Evolutionary conservation across 371 early-diverging fungal species (phyloP).

Genomic region (Syncephalastrum contaminatum): DNA sequence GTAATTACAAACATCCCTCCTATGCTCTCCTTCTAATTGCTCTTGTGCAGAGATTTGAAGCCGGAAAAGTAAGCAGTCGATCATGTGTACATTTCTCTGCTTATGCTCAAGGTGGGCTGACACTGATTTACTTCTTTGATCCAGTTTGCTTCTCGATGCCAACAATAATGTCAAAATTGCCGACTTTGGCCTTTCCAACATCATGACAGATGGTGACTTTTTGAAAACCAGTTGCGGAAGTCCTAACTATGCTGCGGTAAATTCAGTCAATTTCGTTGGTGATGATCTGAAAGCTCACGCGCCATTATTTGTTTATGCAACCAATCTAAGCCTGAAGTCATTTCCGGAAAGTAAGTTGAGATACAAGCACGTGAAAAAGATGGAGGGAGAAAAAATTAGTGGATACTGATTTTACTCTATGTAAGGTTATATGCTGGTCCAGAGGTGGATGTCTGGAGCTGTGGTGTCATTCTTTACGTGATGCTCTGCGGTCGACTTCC

Average conservation of each 20-base stretch:
- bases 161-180: slow-evolving; percentile 95
- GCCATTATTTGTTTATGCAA: not conserved
- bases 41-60: slow-evolving; percentile 65
- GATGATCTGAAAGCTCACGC: not conserved
- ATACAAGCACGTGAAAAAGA: not conserved
- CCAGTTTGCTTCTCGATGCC: slow-evolving; percentile 86
- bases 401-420: not conserved
- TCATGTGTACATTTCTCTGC: not conserved
- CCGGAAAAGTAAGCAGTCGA: slow-evolving; percentile 65
- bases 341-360: slow-evolving; percentile 76
- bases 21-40: not conserved
- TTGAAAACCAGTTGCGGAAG: slow-evolving; percentile 94
- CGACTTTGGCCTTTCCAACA: slow-evolving; percentile 96
- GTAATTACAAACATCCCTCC: slow-evolving; percentile 19
- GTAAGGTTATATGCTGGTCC: slow-evolving; percentile 90
- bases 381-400: not conserved
- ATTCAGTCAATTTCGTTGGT: slow-evolving; percentile 13
- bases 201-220: slow-evolving; percentile 95
- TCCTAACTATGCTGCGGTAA: slow-evolving; percentile 84
- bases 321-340: slow-evolving; percentile 82
- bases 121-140: not conserved
- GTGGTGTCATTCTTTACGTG: slow-evolving; percentile 99
- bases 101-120: no score
- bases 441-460: slow-evolving; percentile 99
- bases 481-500: slow-evolving; percentile 99